Conservation (phyloP, 2,329 filamentous ascomycete genomes). For the Colletotrichum shisoi region DNA sequence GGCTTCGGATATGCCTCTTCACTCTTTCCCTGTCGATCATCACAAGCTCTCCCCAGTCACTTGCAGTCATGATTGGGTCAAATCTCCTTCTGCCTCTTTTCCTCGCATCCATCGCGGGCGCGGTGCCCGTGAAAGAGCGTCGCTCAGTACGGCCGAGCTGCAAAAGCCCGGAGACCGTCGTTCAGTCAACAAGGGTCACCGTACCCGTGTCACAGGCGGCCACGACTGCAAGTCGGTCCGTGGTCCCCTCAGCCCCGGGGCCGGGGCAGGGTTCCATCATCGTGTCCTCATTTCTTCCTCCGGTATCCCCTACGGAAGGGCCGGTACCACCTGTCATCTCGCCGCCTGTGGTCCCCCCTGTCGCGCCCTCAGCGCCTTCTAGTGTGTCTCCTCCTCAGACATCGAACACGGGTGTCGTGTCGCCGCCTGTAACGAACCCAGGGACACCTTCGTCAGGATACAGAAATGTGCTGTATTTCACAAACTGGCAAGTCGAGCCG, state of each 20-base stretch:
- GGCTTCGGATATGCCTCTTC: neutral
- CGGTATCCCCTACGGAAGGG: neutral
- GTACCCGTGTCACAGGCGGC: conserved; percentile 4
- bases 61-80: conserved; percentile 18
- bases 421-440: conserved; percentile 1
- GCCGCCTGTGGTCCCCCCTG: neutral
- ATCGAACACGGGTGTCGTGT: neutral
- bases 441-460: conserved; percentile 21
- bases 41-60: conserved; percentile 11
- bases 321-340: neutral
- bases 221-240: conserved; percentile 8
- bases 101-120: conserved; percentile 24
- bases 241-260: neutral
- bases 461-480: conserved; percentile 61
- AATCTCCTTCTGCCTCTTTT: conserved; percentile 25
- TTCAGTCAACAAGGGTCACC: conserved; percentile 10
- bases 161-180: conserved; percentile 3
- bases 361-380: neutral
- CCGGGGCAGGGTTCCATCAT: conserved; percentile 8
- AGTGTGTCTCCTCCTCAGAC: neutral
- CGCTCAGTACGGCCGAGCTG: conserved; percentile 1
- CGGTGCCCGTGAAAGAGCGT: conserved; percentile 15
- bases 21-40: conserved; percentile 9
- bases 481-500: conserved; percentile 59
- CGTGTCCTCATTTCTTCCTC: conserved; percentile 12